Evolutionary conservation across 2,329 filamentous ascomycete species (phyloP).

Genomic region (Nothophoma quercina): DNA sequence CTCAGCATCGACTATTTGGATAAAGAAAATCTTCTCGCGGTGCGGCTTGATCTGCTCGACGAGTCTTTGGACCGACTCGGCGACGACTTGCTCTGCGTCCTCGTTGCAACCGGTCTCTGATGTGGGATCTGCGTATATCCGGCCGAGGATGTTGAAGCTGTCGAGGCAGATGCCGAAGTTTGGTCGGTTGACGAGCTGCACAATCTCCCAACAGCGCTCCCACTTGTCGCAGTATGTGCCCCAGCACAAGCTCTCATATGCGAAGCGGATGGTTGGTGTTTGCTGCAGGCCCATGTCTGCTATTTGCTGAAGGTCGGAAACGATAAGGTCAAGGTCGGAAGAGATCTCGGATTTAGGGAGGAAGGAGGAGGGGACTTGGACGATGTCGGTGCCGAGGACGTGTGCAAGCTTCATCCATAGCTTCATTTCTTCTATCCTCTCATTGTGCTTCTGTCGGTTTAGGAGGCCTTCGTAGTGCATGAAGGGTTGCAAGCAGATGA

Average conservation of each 20-base stretch:
- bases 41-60: conserved; percentile 61
- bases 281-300: conserved; percentile 71
- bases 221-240: conserved; percentile 74
- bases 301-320: conserved; percentile 68
- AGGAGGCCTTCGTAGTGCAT: conserved; percentile 78
- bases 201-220: conserved; percentile 75
- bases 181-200: conserved; percentile 67
- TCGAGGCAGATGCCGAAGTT: conserved; percentile 83
- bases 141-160: conserved; percentile 78
- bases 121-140: conserved; percentile 74
- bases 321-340: conserved; percentile 63
- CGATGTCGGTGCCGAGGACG: conserved; percentile 72
- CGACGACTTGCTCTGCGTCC: conserved; percentile 64
- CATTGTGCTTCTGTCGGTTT: conserved; percentile 65
- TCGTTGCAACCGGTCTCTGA: conserved; percentile 57
- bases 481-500: conserved; percentile 79
- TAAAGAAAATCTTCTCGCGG: conserved; percentile 72
- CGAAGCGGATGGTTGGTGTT: conserved; percentile 68
- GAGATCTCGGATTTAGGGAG: conserved; percentile 62
- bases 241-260: conserved; percentile 78
- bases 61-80: conserved; percentile 63
- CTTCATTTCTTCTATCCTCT: conserved; percentile 67
- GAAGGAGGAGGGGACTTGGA: conserved; percentile 78
- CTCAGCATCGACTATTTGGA: conserved; percentile 80
- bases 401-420: conserved; percentile 74